Conservation (phyloP, 495 filamentous ascomycete species). For the Penicillium paxilli region DNA sequence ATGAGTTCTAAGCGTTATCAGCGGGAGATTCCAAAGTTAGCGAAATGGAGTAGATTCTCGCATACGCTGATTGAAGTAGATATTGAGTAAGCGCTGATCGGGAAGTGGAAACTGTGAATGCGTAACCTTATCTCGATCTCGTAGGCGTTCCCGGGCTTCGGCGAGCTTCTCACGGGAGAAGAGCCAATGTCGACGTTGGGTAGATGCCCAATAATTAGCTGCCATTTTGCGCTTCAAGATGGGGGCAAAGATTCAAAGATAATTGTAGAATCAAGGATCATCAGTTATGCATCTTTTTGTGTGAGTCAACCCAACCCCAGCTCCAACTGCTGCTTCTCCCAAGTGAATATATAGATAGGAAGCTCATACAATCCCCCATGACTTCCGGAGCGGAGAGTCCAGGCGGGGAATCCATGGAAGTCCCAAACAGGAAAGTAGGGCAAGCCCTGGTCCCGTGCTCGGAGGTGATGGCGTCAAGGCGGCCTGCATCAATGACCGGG, state of each 20-base stretch:
- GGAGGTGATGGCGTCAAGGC: slow-evolving; percentile 34
- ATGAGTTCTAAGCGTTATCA: slow-evolving; percentile 60
- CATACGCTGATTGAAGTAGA: slow-evolving; percentile 89
- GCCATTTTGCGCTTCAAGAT: slow-evolving; percentile 76
- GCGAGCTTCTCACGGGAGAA: slow-evolving; percentile 79
- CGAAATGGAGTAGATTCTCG: slow-evolving; percentile 19
- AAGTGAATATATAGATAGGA: not conserved
- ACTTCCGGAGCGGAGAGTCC: not conserved
- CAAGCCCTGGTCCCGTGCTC: slow-evolving; percentile 37
- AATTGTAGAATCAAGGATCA: not conserved
- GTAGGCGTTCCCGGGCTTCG: slow-evolving; percentile 68
- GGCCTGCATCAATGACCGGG: slow-evolving; percentile 41
- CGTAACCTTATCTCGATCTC: slow-evolving; percentile 67
- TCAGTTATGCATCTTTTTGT: no score
- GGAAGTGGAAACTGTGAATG: slow-evolving; percentile 81
- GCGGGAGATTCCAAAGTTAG: not conserved
- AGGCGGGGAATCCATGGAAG: slow-evolving; percentile 15
- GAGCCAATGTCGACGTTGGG: slow-evolving; percentile 86
- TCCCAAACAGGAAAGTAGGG: slow-evolving; percentile 40
- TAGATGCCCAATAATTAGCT: slow-evolving; percentile 95
- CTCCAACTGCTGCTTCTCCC: no score
- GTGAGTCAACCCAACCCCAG: no score
- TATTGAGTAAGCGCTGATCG: slow-evolving; percentile 77
- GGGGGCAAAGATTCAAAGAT: not conserved
- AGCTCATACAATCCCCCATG: no score